Base-by-base conservation (phyloP, 1,284 basidiomycete species). In the Irpex sp. region DNA sequence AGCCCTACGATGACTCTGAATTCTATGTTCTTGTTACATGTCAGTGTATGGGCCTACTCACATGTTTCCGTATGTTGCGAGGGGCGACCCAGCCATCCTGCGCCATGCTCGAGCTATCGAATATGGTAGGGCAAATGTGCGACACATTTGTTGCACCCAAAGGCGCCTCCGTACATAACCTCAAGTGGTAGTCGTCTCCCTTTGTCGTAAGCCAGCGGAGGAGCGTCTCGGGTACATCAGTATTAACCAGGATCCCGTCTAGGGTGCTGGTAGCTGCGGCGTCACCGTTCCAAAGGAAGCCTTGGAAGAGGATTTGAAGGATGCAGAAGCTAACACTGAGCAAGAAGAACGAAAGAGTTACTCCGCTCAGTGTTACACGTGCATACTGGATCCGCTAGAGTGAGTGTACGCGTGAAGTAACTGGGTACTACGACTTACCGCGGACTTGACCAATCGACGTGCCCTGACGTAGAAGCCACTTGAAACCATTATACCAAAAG, bases 81-180 rank as follows among this genome's bases (percentile, higher is more conserved):
- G 54, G 54, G 11, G 54, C 54, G 7, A 21, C 31, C 54, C 54
- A 56, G 17, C n/a, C 31, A 7, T 19, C 11, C 9, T 56, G 8
- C 3, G 21, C 54, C 19, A 21, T 15, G 17, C 13, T n/a, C 54
- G 9, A n/a, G 34, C 31, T 56, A 17, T 56, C 34, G 54, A 31
- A 56, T 7, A 56, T 36, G 17, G 31, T 56, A 7, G 54, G 31
- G 54, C 54, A 56, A 15, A 56, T 31, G 21, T 56, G n/a, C 15
- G 54, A 56, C 21, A 37, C 54, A 21, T 56, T 56, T 31, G 26
- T 26, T 21, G 21, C 54, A 5, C 58, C 61, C 4, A 69, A 60
- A 6, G 84, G 83, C 15, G 84, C 75, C 48, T 81, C 73, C 40
- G 76, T 70, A 71, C 85, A 87, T 63, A 85, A 74, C 49, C 73